These are phyloP conservation scores for Cadophora sp. DNA, from an alignment of 2,329 filamentous ascomycete species.

Conservation along the genomic window DNA sequence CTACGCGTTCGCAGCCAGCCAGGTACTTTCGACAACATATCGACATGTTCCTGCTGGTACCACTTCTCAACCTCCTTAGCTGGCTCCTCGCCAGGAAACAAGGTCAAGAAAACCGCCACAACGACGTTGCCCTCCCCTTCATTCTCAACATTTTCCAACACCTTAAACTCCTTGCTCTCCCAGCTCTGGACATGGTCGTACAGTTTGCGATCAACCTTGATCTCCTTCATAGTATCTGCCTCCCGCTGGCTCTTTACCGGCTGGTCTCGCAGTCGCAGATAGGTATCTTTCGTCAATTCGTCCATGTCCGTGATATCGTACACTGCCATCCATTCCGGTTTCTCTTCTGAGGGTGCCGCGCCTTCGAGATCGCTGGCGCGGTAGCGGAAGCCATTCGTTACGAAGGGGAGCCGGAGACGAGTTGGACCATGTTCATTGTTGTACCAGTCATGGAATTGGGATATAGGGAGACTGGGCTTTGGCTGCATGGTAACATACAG, in stretches of 20 bases:
- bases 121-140: conserved; percentile 66
- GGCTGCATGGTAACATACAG: conserved; percentile 91
- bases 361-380: conserved; percentile 65
- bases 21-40: conserved; percentile 74
- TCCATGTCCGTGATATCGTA: conserved; percentile 83
- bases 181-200: conserved; percentile 69
- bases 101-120: conserved; percentile 64
- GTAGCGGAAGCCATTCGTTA: conserved; percentile 82
- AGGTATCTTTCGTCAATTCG: conserved; percentile 72
- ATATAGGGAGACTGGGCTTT: conserved; percentile 61
- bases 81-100: conserved; percentile 59
- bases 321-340: conserved; percentile 76
- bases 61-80: conserved; percentile 68
- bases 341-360: conserved; percentile 43
- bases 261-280: conserved; percentile 67
- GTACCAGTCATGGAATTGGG: conserved; percentile 91
- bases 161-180: conserved; percentile 62
- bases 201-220: conserved; percentile 73
- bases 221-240: conserved; percentile 66
- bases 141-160: conserved; percentile 65
- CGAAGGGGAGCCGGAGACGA: conserved; percentile 76
- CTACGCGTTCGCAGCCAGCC: conserved; percentile 80
- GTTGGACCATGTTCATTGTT: conserved; percentile 91
- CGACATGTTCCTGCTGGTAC: conserved; percentile 78
- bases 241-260: conserved; percentile 64